Conservation (phyloP, 2,329 filamentous ascomycete genomes). For the Didymella arachidicola region DNA sequence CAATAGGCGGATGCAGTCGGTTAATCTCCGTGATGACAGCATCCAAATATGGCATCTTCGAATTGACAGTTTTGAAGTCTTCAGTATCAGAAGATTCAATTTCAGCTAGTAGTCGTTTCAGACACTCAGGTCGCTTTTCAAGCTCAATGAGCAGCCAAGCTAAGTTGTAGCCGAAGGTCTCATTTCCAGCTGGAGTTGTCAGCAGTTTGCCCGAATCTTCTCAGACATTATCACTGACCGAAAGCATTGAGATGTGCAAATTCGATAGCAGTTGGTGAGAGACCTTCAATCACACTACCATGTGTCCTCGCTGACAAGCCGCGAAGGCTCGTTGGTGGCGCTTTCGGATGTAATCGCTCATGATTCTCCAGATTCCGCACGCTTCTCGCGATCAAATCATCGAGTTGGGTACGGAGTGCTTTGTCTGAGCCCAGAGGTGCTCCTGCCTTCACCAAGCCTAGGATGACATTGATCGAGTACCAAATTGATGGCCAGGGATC, state of each 20-base stretch:
- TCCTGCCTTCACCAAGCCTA: background rate
- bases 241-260: constrained; percentile 8
- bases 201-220: background rate
- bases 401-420: background rate
- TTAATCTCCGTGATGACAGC: background rate
- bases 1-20: constrained; percentile 1
- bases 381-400: background rate
- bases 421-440: background rate
- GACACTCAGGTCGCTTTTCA: background rate
- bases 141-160: constrained; percentile 6
- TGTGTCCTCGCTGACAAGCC: constrained; percentile 2
- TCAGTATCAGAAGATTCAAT: background rate
- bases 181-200: background rate
- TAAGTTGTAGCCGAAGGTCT: constrained; percentile 4
- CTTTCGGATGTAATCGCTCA: constrained; percentile 3
- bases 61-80: constrained; percentile 5
- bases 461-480: constrained; percentile 1
- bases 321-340: constrained; percentile 6
- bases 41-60: constrained; percentile 1
- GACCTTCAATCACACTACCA: background rate
- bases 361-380: background rate
- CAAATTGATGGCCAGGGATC: constrained; percentile 6
- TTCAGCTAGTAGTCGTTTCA: background rate
- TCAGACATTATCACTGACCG: background rate
- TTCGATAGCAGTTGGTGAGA: constrained; percentile 1